Evolutionary conservation across 31 red algal genomes (phyloP).

Genomic region (Porphyra umbilicalis): DNA sequence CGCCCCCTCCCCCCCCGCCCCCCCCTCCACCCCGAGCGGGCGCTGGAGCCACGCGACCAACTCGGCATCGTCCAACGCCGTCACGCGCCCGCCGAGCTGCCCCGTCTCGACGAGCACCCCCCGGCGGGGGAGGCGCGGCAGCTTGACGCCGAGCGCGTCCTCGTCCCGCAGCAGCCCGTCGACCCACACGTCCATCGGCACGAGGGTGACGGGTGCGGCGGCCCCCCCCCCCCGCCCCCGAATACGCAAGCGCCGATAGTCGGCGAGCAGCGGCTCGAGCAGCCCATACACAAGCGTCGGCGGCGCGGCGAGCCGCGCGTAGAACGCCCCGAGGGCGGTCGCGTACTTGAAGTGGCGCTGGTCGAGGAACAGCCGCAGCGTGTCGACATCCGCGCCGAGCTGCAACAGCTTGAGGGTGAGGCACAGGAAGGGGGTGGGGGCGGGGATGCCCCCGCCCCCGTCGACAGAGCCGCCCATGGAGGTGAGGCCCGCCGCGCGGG

Average conservation of each 20-base stretch:
- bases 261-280: slow-evolving; percentile 59
- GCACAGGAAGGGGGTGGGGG: slow-evolving; percentile 71
- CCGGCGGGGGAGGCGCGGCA: slow-evolving; percentile 59
- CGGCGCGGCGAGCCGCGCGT: slow-evolving; percentile 35
- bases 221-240: not conserved
- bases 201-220: slow-evolving; percentile 1
- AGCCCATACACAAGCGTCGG: slow-evolving; percentile 22
- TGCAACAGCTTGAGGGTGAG: slow-evolving; percentile 81
- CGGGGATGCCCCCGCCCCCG: slow-evolving; percentile 7
- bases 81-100: not conserved
- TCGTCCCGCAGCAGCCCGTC: slow-evolving; percentile 43
- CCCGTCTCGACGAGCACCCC: slow-evolving; percentile 27
- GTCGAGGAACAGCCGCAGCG: slow-evolving; percentile 31
- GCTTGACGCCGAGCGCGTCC: slow-evolving; percentile 45
- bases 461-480: slow-evolving; percentile 17
- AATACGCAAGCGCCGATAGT: slow-evolving; percentile 57
- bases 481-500: slow-evolving; percentile 22
- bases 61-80: not conserved
- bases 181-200: slow-evolving; percentile 52
- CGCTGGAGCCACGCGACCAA: not conserved
- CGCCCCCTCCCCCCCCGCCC: not conserved
- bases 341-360: slow-evolving; percentile 73
- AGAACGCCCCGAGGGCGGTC: slow-evolving; percentile 62
- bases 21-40: not conserved
- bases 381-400: slow-evolving; percentile 28